Evolutionary conservation across 805 yeast genomes (phyloP).

Genomic region (Tetrapisispora nanseiensis): DNA sequence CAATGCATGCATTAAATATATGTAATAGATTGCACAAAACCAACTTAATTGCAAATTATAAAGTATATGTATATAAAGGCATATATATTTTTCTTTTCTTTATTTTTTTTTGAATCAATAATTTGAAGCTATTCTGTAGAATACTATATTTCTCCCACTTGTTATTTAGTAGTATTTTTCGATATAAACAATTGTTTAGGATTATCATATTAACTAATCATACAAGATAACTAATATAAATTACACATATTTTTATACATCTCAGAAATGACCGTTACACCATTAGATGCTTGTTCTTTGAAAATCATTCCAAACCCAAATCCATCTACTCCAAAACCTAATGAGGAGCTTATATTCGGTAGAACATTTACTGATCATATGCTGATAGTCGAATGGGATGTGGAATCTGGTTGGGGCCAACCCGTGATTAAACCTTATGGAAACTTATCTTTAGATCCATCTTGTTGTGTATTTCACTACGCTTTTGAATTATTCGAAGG

Average conservation of each 20-base stretch:
- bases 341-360: constrained; percentile 61
- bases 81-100: too few relatives aligned
- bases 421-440: constrained; percentile 86
- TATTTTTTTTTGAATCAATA: too few relatives aligned
- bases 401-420: constrained; percentile 70
- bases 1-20: too few relatives aligned
- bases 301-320: constrained; percentile 35
- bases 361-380: constrained; percentile 78
- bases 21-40: too few relatives aligned
- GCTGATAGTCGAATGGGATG: constrained; percentile 78
- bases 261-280: constrained; percentile 24
- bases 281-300: constrained; percentile 47
- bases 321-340: constrained; percentile 49
- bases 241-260: neutral
- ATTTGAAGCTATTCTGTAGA: too few relatives aligned
- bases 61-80: too few relatives aligned
- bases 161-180: too few relatives aligned
- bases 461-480: constrained; percentile 85
- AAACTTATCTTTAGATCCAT: constrained; percentile 68
- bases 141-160: too few relatives aligned
- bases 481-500: constrained; percentile 95
- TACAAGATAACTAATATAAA: too few relatives aligned
- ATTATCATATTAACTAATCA: too few relatives aligned
- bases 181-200: too few relatives aligned
- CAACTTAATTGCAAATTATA: too few relatives aligned